Base-by-base conservation (phyloP, 306 rosid species). In the Dryas alaskensis region DNA sequence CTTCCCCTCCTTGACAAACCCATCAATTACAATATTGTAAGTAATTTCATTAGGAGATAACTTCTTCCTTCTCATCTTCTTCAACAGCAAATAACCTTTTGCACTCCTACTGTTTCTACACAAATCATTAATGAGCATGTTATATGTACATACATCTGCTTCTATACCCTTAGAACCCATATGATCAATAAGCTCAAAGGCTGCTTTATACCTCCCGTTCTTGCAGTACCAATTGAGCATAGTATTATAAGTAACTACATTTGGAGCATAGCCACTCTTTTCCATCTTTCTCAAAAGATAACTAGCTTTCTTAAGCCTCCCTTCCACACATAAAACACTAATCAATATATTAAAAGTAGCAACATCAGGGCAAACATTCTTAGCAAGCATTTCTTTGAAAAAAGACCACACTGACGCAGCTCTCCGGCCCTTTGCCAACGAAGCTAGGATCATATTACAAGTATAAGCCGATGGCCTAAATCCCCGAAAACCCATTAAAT, bases 1-100 rank as follows among this genome's bases (percentile, higher is more conserved):
- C 83, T 85, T 91, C 76, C 97, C 89, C 81, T 88, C 94, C 84
- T 85, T 91, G 25, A 84, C 90, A 88, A 91, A 88, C 31, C 97
- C 97, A 59, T 79, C 80, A 71, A 91, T 84, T 19, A 91, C 83
- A 65, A 88, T 88, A 83, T 91, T 88, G 78, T 88, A 91, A 0
- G 94, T 88, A 52, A 87, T 76, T 55, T 51, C 86, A 76, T 82
- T 87, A 49, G 97, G 97, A 84, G 58, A 65, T 53, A 88, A 82
- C 87, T 55, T 79, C 70, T 79, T 88, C 84, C 61, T 86, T 83
- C 90, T 86, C 96, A 90, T 90, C 80, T 79, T 88, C 78, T 83
- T 86, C 82, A 90, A 80, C 64, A 88, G 66, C 62, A 90, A 80
- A 77, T 90, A 90, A 70, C 85, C 93, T 76, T 86, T 87, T 0